Base-by-base conservation (phyloP, 192 early-diverging fungal genomes). In the Borealophlyctis nickersoniae region DNA sequence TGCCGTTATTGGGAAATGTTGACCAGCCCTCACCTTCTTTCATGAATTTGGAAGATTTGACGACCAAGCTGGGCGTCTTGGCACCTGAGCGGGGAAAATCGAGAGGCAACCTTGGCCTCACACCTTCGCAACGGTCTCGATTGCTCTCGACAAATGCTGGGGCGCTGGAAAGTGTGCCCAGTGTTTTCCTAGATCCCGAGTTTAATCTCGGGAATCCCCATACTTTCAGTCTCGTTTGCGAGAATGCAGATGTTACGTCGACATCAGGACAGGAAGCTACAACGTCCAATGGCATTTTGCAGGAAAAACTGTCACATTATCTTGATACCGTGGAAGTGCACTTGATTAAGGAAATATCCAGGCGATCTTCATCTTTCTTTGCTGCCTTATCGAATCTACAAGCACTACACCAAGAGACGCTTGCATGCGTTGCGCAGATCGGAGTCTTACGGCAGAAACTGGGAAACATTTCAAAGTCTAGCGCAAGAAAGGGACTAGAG, bases 301-400 rank as follows among this genome's bases (percentile, higher is more conserved):
- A 98, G 76, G 92, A 96, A 36, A 89, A 92, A 28, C 77, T 99
- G 31, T 90, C 92, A 0, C 83, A 88, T 57, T 93, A 94, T 62
- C 78, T 94, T 60, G 97, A 99, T 68, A 90, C 89, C 0, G 92
- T 98, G 2, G 96, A 99, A 68, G 87, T 91, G 1, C 94, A 98
- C 60, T 72, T 99, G 28, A 87, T 95, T 23, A 88, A 87, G 49
- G 97, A 99, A 69, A 99, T 99, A 45, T 93, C 93, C 32, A 83
- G 87, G 24, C 77, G 96, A 26, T 95, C 93, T n/a, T 84, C 88
- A 7, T 94, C 96, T 0, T 99, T 99, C 66, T 99, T 99, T 71
- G 87, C 89, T 30, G 96, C 97, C 0, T 75, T 99, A 9, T 88
- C 89, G 4, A 98, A 93, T 59, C 78, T 99, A 35, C 90, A 98